Evolutionary conservation across 2,329 filamentous ascomycete genomes (phyloP).

Genomic region (Penicillium sp.): DNA sequence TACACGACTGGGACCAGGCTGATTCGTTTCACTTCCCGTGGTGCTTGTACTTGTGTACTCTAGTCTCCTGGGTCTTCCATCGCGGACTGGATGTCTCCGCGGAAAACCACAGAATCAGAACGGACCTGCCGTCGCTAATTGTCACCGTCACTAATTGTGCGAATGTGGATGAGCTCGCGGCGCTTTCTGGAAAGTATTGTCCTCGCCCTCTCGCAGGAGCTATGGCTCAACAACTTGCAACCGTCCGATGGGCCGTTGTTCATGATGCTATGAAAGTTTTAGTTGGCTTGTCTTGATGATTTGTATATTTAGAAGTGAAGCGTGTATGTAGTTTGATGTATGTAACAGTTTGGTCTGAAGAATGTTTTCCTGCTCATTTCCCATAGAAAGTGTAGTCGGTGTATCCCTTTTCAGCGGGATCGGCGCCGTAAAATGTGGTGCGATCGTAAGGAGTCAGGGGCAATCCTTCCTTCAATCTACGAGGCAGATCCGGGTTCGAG

Average conservation of each 20-base stretch:
- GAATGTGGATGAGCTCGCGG: constrained; percentile 37
- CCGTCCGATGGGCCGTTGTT: constrained; percentile 63
- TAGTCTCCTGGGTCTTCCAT: constrained; percentile 62
- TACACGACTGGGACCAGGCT: constrained; percentile 55
- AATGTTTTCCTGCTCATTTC: neutral
- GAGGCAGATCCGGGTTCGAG: constrained; percentile 47
- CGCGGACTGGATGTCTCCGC: constrained; percentile 47
- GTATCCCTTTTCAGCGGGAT: constrained; percentile 36
- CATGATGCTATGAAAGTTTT: constrained; percentile 63
- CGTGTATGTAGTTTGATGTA: neutral
- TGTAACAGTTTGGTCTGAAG: neutral
- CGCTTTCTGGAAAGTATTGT: constrained; percentile 47
- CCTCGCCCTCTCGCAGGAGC: constrained; percentile 57
- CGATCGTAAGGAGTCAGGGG: constrained; percentile 42
- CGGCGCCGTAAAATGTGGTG: constrained; percentile 43
- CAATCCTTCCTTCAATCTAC: constrained; percentile 37
- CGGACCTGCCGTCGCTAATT: constrained; percentile 35
- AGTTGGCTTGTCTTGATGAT: constrained; percentile 20
- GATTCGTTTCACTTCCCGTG: constrained; percentile 63
- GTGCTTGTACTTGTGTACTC: constrained; percentile 61
- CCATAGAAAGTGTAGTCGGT: constrained; percentile 41
- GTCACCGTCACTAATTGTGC: constrained; percentile 38
- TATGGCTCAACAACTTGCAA: constrained; percentile 58
- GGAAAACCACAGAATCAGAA: constrained; percentile 40
- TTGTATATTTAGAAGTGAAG: neutral